Evolutionary conservation across 768 basidiomycete species (phyloP).

Genomic region (Kwoniella bestiolae): DNA sequence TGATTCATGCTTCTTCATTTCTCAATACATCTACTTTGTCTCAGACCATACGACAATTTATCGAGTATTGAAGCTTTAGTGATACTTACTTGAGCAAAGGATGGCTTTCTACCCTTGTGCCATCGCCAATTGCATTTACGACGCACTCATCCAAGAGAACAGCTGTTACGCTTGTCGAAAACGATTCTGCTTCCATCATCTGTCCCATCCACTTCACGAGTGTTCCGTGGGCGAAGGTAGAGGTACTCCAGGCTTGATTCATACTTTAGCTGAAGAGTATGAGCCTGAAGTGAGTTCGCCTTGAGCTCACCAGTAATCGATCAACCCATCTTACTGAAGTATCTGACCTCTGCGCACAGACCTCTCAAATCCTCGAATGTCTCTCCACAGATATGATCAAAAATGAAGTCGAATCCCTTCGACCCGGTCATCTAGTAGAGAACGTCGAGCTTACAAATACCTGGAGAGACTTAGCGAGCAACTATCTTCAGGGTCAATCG

Average conservation of each 20-base stretch:
- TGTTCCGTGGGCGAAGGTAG: neutral
- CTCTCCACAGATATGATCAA: neutral
- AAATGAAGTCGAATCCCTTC: constrained; percentile 4
- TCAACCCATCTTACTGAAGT: too few species aligned
- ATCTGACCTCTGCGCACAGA: too few species aligned
- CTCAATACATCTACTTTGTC: too few species aligned
- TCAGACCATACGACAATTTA: too few species aligned
- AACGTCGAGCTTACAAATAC: neutral
- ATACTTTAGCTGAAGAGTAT: neutral
- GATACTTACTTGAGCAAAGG: too few species aligned
- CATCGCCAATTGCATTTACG: neutral
- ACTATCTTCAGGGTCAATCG: neutral
- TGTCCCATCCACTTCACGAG: neutral
- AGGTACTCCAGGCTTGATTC: neutral
- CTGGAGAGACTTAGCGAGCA: neutral
- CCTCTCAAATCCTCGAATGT: neutral
- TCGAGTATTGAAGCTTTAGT: too few species aligned
- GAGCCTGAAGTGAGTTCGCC: neutral
- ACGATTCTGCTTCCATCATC: neutral
- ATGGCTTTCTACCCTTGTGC: neutral
- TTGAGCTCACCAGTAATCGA: too few species aligned
- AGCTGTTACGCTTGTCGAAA: neutral
- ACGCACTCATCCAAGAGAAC: neutral
- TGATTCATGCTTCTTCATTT: too few species aligned
- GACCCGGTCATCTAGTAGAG: neutral